A percentile compares a stretch with the other conserved stretches of the same genome.
These are phyloP conservation scores for Naegleria fowleri DNA, from an alignment of 208 protist species.

Conservation along the genomic window DNA sequence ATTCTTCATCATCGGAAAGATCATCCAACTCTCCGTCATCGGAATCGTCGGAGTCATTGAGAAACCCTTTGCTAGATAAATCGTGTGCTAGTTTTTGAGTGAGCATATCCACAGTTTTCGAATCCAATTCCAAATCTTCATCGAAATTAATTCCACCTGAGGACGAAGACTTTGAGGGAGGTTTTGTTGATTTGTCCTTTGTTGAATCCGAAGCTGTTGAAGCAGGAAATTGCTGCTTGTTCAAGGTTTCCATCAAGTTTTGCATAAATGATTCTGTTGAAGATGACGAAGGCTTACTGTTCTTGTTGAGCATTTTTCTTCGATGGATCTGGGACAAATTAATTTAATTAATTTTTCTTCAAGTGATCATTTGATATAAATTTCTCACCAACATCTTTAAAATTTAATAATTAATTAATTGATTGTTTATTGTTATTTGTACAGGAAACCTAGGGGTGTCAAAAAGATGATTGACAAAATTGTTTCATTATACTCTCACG, in stretches of 20 bases:
- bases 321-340: too few relatives aligned
- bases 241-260: neutral
- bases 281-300: neutral
- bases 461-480: neutral
- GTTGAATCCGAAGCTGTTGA: neutral
- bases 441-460: neutral
- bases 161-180: neutral
- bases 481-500: neutral
- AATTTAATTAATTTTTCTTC: too few relatives aligned
- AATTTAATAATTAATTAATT: too few relatives aligned
- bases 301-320: neutral
- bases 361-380: too few relatives aligned
- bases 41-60: neutral
- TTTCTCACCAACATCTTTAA: too few relatives aligned
- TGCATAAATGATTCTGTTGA: neutral
- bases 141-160: neutral
- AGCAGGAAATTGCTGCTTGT: neutral
- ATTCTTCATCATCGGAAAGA: neutral
- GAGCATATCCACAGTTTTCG: neutral
- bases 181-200: neutral
- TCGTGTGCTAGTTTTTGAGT: neutral
- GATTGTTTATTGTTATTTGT: too few relatives aligned
- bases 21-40: slow-evolving; percentile 6
- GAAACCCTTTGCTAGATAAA: neutral
- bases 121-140: neutral